A percentile compares a stretch with the other conserved stretches of the same genome.
phyloP scores from a whole-genome alignment of 2,329 filamentous ascomycete genomes.

The Chaetomium globosum region DNA sequence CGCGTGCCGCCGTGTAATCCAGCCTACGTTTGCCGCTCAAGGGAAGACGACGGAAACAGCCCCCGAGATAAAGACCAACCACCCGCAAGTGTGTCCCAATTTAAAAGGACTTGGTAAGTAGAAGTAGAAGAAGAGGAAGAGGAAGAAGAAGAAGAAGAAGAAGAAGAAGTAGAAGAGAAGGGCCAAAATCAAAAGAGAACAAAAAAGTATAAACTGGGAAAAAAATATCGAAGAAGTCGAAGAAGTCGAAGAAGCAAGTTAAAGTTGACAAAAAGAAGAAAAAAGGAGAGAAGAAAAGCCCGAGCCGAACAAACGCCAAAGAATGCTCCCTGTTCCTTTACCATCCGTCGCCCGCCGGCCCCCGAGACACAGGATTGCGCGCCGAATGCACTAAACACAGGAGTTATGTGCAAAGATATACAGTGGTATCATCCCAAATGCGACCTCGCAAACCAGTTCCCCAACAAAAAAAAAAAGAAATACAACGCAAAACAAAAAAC shows the following conservation, averaged over 20 bases:
- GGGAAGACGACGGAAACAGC: background rate
- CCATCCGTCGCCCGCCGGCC: background rate
- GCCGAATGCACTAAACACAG: conserved; percentile 21
- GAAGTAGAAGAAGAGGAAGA: background rate
- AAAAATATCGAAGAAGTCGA: background rate
- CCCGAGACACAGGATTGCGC: conserved; percentile 8
- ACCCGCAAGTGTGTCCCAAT: background rate
- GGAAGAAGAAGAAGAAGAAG: conserved; percentile 7
- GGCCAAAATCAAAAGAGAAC: background rate
- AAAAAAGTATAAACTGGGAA: background rate
- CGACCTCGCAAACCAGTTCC: conserved; percentile 6
- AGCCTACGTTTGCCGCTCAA: background rate
- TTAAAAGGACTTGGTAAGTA: conserved; percentile 1
- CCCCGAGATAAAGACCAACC: background rate
- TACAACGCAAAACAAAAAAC: conserved; percentile 5
- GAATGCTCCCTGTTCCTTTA: conserved; percentile 12
- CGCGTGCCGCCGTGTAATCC: conserved; percentile 1
- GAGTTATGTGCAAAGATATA: conserved; percentile 19
- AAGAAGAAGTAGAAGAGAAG: background rate
- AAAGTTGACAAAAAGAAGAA: conserved; percentile 4
- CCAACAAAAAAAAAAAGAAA: background rate
- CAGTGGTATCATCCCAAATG: conserved; percentile 29
- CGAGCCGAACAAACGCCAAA: conserved; percentile 19
- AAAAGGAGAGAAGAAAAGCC: conserved; percentile 3
- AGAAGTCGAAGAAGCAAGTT: conserved; percentile 3